Evolutionary conservation across 2,329 filamentous ascomycete genomes (phyloP).

Genomic region (Pseudocercospora crystallina): DNA sequence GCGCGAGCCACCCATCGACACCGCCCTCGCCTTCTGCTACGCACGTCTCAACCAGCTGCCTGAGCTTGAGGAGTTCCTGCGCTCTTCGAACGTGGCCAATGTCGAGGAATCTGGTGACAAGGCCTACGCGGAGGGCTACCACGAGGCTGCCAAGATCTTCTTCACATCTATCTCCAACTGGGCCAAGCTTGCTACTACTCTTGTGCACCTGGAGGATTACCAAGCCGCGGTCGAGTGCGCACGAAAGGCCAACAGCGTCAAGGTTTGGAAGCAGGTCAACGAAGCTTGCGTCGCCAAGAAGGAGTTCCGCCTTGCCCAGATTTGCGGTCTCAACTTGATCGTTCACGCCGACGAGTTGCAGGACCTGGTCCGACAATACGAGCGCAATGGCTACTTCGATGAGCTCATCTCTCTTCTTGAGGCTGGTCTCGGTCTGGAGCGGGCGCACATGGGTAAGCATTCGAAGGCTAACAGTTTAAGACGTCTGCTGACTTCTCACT

Average conservation of each 20-base stretch:
- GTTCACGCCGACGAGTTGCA: conserved; percentile 94
- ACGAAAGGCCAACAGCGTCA: conserved; percentile 97
- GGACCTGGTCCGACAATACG: conserved; percentile 92
- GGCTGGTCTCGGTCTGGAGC: conserved; percentile 89
- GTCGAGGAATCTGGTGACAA: conserved; percentile 97
- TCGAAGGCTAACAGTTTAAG: neutral
- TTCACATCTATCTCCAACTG: conserved; percentile 98
- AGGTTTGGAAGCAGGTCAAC: conserved; percentile 99
- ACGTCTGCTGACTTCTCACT: conserved; percentile 46
- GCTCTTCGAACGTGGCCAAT: conserved; percentile 89
- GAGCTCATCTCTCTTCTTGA: conserved; percentile 94
- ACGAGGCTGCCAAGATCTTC: conserved; percentile 98
- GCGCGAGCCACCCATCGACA: conserved; percentile 90
- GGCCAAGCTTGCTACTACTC: conserved; percentile 95
- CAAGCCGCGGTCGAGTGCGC: conserved; percentile 97
- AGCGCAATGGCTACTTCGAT: conserved; percentile 95
- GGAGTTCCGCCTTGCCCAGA: conserved; percentile 97
- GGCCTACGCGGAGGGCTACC: conserved; percentile 89
- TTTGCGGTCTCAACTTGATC: conserved; percentile 96
- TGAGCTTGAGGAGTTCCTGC: conserved; percentile 95
- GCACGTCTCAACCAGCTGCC: conserved; percentile 87
- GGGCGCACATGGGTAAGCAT: conserved; percentile 25
- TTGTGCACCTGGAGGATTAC: conserved; percentile 96
- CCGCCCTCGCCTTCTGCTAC: conserved; percentile 87
- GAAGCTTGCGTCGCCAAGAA: conserved; percentile 95